Conservation (phyloP, 2,329 filamentous ascomycete genomes). For the Trichoderma gracile region DNA sequence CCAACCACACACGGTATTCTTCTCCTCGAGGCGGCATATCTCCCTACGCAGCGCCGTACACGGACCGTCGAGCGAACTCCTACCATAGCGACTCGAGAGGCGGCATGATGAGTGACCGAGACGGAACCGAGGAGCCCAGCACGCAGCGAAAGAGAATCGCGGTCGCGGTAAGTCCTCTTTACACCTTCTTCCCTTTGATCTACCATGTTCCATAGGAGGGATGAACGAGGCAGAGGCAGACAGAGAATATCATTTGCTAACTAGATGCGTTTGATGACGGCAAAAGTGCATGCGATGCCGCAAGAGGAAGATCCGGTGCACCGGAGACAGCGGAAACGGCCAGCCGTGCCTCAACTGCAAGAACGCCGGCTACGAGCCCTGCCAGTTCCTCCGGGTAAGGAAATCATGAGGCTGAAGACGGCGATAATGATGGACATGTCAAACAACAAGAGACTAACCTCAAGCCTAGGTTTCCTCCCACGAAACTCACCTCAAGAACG, state of each 20-base stretch:
- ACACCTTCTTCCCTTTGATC: not conserved
- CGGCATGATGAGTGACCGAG: conserved; percentile 27
- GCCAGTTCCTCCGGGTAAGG: conserved; percentile 77
- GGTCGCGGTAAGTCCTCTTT: conserved; percentile 53
- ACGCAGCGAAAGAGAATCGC: conserved; percentile 59
- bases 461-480: conserved; percentile 37
- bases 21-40: conserved; percentile 25
- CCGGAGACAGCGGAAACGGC: conserved; percentile 77
- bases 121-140: conserved; percentile 39
- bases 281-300: conserved; percentile 81
- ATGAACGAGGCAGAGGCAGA: not conserved
- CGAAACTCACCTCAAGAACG: conserved; percentile 35
- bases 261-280: not conserved
- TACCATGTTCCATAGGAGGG: not conserved
- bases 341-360: conserved; percentile 81
- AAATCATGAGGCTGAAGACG: conserved; percentile 30
- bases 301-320: conserved; percentile 93
- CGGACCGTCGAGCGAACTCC: conserved; percentile 26
- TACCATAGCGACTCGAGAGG: conserved; percentile 24
- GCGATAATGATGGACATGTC: too few species aligned
- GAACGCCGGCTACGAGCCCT: conserved; percentile 67
- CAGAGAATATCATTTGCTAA: not conserved
- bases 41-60: conserved; percentile 28
- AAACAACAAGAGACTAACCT: too few species aligned
- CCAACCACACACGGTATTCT: conserved; percentile 27